These are phyloP conservation scores for Skeletonema marinoi DNA, from an alignment of 108 stramenopile species.

Conservation along the genomic window DNA sequence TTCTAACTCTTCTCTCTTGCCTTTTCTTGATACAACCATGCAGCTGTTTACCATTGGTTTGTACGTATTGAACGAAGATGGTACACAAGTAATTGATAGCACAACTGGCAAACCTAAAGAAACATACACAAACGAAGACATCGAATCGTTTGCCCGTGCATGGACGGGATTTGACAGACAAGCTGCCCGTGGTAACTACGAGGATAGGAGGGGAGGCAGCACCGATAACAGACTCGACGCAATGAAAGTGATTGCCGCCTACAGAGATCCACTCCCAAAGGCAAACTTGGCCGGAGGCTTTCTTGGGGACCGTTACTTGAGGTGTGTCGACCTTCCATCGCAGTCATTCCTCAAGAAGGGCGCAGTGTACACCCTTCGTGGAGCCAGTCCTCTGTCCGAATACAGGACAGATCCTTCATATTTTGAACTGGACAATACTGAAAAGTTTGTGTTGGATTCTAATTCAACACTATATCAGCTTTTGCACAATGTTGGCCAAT, in stretches of 20 bases:
- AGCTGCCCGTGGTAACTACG: slow-evolving; percentile 48
- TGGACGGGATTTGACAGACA: slow-evolving; percentile 71
- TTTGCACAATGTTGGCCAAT: slow-evolving; percentile 34
- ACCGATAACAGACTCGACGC: slow-evolving; percentile 51
- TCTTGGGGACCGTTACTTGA: slow-evolving; percentile 70
- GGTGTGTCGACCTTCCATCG: slow-evolving; percentile 61
- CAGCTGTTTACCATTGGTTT: slow-evolving; percentile 71
- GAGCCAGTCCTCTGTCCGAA: slow-evolving; percentile 30
- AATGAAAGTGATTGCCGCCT: slow-evolving; percentile 45
- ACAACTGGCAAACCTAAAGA: slow-evolving; percentile 29
- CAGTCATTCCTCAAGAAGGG: slow-evolving; percentile 59
- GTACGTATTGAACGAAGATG: slow-evolving; percentile 59
- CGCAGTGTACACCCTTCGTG: slow-evolving; percentile 60
- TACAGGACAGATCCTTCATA: slow-evolving; percentile 18
- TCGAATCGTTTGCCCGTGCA: slow-evolving; percentile 58
- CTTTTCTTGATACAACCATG: no score
- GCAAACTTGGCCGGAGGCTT: slow-evolving; percentile 49
- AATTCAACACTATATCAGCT: slow-evolving; percentile 25
- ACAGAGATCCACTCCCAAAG: slow-evolving; percentile 74
- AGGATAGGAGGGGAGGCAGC: slow-evolving; percentile 13
- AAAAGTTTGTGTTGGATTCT: slow-evolving; percentile 25
- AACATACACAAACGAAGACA: slow-evolving; percentile 79
- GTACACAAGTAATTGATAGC: slow-evolving; percentile 50
- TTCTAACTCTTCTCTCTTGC: no score
- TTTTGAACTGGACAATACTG: background rate